Evolutionary conservation across 257 asterid genomes (phyloP).

Genomic region (Lycium ferocissimum): DNA sequence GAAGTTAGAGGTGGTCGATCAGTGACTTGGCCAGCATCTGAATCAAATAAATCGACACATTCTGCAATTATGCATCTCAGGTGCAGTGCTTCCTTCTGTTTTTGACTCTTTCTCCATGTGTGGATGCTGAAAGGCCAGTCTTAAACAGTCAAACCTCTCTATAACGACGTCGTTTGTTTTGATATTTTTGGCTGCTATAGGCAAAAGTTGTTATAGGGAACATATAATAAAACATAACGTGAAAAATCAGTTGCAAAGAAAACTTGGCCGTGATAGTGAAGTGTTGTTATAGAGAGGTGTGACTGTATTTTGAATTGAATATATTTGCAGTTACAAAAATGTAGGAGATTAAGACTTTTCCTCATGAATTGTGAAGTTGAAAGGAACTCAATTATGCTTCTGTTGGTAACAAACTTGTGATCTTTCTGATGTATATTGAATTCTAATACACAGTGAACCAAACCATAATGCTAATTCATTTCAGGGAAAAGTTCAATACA

Average conservation of each 20-base stretch:
- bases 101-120: not conserved
- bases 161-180: no score
- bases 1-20: conserved; percentile 49
- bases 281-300: no score
- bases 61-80: conserved; percentile 49
- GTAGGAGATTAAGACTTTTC: not conserved
- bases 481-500: conserved; percentile 52
- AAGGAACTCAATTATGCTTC: not conserved
- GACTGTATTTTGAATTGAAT: not conserved
- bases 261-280: no score
- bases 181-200: no score
- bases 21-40: conserved; percentile 38
- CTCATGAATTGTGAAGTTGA: not conserved
- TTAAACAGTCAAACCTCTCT: no score
- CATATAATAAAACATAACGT: no score
- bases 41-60: conserved; percentile 42
- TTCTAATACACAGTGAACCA: not conserved
- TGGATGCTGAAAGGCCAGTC: not conserved
- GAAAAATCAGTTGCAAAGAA: no score
- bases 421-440: not conserved
- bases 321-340: not conserved
- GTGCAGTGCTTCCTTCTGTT: conserved; percentile 35
- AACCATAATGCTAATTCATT: conserved; percentile 19
- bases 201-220: no score
- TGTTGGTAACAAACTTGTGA: not conserved